Percentiles rank a stretch among this genome's conserved stretches.
These are phyloP conservation scores for Stephanodiscus minutulus DNA, from an alignment of 108 stramenopile genomes.

Conservation along the genomic window DNA sequence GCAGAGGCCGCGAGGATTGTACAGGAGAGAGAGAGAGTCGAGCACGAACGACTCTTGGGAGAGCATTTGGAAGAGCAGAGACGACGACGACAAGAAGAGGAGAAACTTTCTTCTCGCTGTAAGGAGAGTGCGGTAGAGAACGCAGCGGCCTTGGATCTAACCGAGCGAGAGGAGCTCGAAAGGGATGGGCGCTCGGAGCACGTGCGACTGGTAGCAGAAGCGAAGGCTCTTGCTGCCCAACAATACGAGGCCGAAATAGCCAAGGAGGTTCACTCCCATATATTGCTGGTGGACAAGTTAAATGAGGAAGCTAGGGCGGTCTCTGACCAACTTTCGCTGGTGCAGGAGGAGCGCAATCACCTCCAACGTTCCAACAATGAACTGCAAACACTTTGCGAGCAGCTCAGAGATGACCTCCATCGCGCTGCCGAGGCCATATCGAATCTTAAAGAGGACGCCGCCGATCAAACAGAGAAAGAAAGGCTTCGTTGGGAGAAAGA, in stretches of 20 bases:
- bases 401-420: conserved; percentile 44
- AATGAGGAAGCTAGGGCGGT: conserved; percentile 15
- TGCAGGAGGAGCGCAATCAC: conserved; percentile 25
- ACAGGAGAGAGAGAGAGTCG: conserved; percentile 8
- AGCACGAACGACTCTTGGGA: not conserved
- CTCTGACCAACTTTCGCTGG: conserved; percentile 13
- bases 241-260: conserved; percentile 1
- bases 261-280: conserved; percentile 2
- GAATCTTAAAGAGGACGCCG: conserved; percentile 21
- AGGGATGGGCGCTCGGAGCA: not conserved
- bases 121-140: not conserved
- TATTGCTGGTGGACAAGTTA: conserved; percentile 6
- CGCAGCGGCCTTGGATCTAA: not conserved
- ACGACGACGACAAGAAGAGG: conserved; percentile 51
- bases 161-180: conserved; percentile 11
- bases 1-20: conserved; percentile 10
- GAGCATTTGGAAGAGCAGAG: conserved; percentile 38
- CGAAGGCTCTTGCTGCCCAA: not conserved
- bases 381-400: conserved; percentile 20
- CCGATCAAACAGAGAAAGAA: conserved; percentile 44
- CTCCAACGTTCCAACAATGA: conserved; percentile 36
- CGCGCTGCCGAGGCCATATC: conserved; percentile 51
- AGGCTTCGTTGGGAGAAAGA: conserved; percentile 28
- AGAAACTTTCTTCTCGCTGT: conserved; percentile 18
- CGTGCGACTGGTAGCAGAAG: not conserved